Evolutionary conservation across 495 filamentous ascomycete genomes (phyloP), one percentile per base, ranked within the genome.

Genomic region (Choiromyces venosus): DNA sequence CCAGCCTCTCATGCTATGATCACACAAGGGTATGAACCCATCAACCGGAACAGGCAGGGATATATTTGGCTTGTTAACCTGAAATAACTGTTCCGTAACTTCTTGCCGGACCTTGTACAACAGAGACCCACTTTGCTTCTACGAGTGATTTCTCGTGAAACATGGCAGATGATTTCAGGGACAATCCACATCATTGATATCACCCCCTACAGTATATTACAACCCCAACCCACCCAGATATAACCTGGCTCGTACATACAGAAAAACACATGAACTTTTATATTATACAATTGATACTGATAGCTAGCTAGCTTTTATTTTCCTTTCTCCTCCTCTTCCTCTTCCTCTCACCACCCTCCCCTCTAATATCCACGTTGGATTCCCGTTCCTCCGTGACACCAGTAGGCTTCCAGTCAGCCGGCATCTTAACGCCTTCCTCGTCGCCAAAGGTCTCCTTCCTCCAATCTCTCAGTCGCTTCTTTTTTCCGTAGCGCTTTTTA

Each of bases 361-460:
- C 68, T 25, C 29, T 70, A 29, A 71, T 74, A 73, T 74, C 71
- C 19, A 72, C 69, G 12, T 33, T 65, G 12, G 40, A 52, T 37
- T 64, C 65, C 42, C 61, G 37, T 39, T 72, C 70, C 39, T 44
- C 37, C 12, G 66, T 39, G 21, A 74, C 29, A 12, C 71, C 77
- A 39, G 70, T 52, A 16, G 71, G 76, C 36, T 78, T 78, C 74
- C 74, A 77, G n/a, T 36, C 66, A 7, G 40, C 37, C 2, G 77
- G 91, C 70, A 79, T 74, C 39, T 37, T 37, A 7, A 81, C 87
- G 0, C 87, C 91, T 9, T 91, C 83, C 80, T 88, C 90, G 76
- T 87, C 85, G 4, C 95, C 95, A 85, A 97, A 99, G 2, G 90
- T 92, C 70, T 97, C 95, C 83, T 91, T 90, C 71, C 95, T 88